These are phyloP conservation scores for Ustilago bromivora DNA, from an alignment of 1,284 basidiomycete species.

Conservation along the genomic window DNA sequence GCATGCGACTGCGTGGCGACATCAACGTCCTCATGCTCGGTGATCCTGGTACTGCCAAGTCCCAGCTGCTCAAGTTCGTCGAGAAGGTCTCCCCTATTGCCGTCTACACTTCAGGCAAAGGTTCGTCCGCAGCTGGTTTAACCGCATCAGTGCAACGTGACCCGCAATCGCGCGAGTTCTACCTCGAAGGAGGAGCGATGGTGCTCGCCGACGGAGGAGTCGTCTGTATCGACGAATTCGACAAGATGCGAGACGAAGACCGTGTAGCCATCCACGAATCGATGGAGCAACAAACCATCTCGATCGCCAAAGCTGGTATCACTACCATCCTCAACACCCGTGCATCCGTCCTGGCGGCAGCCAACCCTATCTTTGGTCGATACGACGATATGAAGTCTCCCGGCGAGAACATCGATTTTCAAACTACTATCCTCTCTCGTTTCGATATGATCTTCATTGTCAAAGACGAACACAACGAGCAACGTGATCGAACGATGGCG, in stretches of 20 bases:
- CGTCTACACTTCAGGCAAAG: conserved; percentile 98
- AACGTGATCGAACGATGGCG: conserved; percentile 91
- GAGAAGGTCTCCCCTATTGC: conserved; percentile 98
- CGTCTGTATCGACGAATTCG: conserved; percentile 99
- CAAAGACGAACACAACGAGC: conserved; percentile 97
- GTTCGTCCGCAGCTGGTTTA: conserved; percentile 95
- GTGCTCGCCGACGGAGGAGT: conserved; percentile 98
- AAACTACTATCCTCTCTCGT: conserved; percentile 96
- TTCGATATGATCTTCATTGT: conserved; percentile 99
- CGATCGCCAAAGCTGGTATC: conserved; percentile 98
- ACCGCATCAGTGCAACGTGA: conserved; percentile 98
- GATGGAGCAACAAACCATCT: conserved; percentile 99
- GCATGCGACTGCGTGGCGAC: conserved; percentile 95
- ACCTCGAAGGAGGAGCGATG: conserved; percentile 99
- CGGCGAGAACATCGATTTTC: conserved; percentile 98
- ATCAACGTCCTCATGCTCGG: conserved; percentile 97
- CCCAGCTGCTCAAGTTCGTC: conserved; percentile 96
- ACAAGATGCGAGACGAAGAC: conserved; percentile 99
- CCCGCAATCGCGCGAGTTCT: conserved; percentile 91
- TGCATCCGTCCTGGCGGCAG: conserved; percentile 95
- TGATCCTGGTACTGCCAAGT: conserved; percentile 98
- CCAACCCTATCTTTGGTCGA: conserved; percentile 97
- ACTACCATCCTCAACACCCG: conserved; percentile 97
- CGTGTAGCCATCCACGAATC: conserved; percentile 99
- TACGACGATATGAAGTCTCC: conserved; percentile 98